phyloP scores from a whole-genome alignment of 345 rosid species.

The Brassica napus region DNA sequence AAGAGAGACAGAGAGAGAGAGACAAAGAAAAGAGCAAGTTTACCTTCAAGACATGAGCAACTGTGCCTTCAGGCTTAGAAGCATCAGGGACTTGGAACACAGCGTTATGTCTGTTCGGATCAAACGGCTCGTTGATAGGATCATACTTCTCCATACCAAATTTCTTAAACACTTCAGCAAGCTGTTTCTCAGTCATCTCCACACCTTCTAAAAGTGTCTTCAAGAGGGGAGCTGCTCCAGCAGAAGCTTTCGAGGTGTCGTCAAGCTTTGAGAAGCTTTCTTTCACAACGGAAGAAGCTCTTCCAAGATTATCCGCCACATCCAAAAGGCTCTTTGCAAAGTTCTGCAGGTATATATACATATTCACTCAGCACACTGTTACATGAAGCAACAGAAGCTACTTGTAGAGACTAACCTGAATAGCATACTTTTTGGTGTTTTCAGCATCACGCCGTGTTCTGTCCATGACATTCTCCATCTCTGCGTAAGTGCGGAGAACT shows the following conservation, averaged over 20 bases:
- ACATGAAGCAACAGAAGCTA: background rate
- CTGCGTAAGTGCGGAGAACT: constrained; percentile 75
- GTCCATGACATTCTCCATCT: constrained; percentile 91
- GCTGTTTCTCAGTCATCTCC: constrained; percentile 95
- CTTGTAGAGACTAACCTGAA: constrained; percentile 55
- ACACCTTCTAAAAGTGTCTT: constrained; percentile 90
- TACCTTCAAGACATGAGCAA: constrained; percentile 88
- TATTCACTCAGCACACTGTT: background rate
- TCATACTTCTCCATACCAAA: constrained; percentile 73
- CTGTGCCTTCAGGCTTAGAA: constrained; percentile 80
- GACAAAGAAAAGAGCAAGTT: background rate
- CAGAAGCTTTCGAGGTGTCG: constrained; percentile 55
- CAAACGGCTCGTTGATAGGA: constrained; percentile 82
- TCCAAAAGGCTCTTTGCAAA: constrained; percentile 83
- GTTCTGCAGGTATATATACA: constrained; percentile 45
- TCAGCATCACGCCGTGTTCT: constrained; percentile 92
- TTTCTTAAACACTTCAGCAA: constrained; percentile 77
- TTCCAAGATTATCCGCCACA: constrained; percentile 88
- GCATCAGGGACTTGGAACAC: constrained; percentile 74
- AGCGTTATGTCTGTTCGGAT: constrained; percentile 90
- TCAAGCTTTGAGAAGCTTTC: constrained; percentile 74
- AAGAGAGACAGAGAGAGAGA: background rate
- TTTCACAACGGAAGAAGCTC: constrained; percentile 91
- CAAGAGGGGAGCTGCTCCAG: constrained; percentile 62
- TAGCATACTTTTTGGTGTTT: constrained; percentile 78